These are phyloP conservation scores for Melaleuca alternifolia DNA, from an alignment of 345 rosid genomes.

Conservation along the genomic window DNA sequence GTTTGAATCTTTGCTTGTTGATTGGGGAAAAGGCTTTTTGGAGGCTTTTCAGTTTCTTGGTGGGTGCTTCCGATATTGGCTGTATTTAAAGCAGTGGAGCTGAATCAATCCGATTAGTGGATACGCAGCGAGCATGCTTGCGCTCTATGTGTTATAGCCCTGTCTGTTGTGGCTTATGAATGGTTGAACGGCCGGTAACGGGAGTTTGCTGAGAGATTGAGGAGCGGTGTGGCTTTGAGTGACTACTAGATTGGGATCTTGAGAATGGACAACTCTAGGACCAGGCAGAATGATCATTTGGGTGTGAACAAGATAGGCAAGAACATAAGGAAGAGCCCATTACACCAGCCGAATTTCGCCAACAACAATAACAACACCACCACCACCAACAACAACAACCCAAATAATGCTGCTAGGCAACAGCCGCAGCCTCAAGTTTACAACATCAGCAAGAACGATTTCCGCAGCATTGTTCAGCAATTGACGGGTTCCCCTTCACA, in stretches of 20 bases:
- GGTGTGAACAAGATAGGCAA: slow-evolving; percentile 84
- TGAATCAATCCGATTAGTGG: neutral
- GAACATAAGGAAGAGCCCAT: slow-evolving; percentile 76
- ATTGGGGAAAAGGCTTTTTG: neutral
- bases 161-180: neutral
- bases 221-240: too few relatives aligned
- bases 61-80: neutral
- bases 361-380: slow-evolving; percentile 11
- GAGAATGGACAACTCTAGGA: slow-evolving; percentile 70
- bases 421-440: slow-evolving; percentile 91
- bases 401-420: slow-evolving; percentile 29
- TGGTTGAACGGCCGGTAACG: neutral
- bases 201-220: neutral
- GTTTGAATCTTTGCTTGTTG: neutral
- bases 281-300: slow-evolving; percentile 57
- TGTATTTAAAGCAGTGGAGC: neutral
- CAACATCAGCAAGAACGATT: slow-evolving; percentile 88
- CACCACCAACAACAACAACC: slow-evolving; percentile 12
- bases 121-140: neutral
- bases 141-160: neutral
- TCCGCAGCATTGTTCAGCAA: slow-evolving; percentile 81
- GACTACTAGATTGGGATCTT: neutral
- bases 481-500: slow-evolving; percentile 81
- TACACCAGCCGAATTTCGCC: slow-evolving; percentile 61
- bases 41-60: neutral